Conservation (phyloP, 768 basidiomycete genomes). For the Boletus edulis region DNA sequence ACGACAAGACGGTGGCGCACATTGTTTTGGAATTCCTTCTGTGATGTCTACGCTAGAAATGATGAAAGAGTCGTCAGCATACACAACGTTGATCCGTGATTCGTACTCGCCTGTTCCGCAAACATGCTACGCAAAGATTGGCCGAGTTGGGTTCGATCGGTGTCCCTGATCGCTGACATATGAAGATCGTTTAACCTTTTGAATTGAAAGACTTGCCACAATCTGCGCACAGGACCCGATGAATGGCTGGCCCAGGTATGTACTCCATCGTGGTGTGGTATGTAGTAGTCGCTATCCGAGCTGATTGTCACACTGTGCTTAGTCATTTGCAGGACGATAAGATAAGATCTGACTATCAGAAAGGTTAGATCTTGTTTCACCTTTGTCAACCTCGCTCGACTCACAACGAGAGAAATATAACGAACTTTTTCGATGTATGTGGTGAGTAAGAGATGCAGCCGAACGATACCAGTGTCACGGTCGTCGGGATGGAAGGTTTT, state of each 20-base stretch:
- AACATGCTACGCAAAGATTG: conserved; percentile 85
- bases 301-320: too few species aligned
- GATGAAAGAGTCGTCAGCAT: not conserved
- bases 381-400: too few species aligned
- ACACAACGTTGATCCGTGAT: not conserved
- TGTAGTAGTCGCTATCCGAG: too few species aligned
- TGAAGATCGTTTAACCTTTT: not conserved
- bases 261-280: conserved; percentile 64
- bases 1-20: conserved; percentile 35
- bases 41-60: conserved; percentile 84
- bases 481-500: too few species aligned
- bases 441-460: too few species aligned
- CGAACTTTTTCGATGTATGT: too few species aligned
- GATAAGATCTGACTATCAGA: too few species aligned
- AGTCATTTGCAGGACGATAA: too few species aligned
- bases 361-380: too few species aligned
- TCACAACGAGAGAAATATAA: too few species aligned
- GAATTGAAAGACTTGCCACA: conserved; percentile 53
- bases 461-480: too few species aligned
- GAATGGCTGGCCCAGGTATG: conserved; percentile 67
- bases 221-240: conserved; percentile 85
- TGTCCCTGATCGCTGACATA: conserved; percentile 48
- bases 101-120: conserved; percentile 73
- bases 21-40: conserved; percentile 95
- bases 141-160: conserved; percentile 91